Conservation (phyloP, 2,329 filamentous ascomycete genomes). For the Chalaropsis thielavioides region DNA sequence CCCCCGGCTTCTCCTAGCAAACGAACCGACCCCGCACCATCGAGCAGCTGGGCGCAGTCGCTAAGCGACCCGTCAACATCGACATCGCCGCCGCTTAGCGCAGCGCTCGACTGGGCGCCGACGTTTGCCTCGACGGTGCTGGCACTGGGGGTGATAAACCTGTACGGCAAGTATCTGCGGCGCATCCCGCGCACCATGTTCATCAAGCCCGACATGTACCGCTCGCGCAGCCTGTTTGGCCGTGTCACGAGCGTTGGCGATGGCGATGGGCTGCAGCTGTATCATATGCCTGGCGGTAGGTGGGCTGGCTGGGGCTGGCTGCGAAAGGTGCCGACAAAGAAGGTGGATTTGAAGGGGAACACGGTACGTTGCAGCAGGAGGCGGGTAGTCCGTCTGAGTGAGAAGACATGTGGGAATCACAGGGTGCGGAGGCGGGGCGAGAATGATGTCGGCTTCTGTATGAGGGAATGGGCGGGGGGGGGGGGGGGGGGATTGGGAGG, state of each 20-base stretch:
- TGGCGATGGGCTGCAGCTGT: conserved; percentile 89
- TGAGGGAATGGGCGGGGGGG: neutral
- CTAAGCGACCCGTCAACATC: conserved; percentile 21
- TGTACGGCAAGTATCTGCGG: conserved; percentile 66
- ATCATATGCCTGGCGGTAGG: conserved; percentile 84
- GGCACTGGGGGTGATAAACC: conserved; percentile 28
- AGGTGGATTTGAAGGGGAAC: conserved; percentile 54
- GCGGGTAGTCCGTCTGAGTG: too few species aligned
- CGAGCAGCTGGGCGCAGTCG: conserved; percentile 29
- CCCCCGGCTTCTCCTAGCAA: conserved; percentile 10
- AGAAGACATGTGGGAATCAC: neutral
- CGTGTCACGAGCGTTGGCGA: conserved; percentile 88
- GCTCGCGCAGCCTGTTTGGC: conserved; percentile 63
- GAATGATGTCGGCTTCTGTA: too few species aligned
- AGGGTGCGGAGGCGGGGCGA: neutral
- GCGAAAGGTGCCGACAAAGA: conserved; percentile 55
- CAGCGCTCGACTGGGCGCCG: conserved; percentile 28
- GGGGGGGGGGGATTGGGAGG: too few species aligned
- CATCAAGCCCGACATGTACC: conserved; percentile 61
- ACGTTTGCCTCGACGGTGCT: conserved; percentile 27
- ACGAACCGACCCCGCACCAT: conserved; percentile 19
- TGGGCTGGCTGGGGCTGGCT: conserved; percentile 87
- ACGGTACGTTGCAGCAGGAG: conserved; percentile 43
- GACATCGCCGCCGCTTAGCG: conserved; percentile 22
- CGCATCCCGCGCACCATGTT: conserved; percentile 66